Conservation (phyloP, 768 basidiomycete genomes). For the Tricholoma furcatifolium region DNA sequence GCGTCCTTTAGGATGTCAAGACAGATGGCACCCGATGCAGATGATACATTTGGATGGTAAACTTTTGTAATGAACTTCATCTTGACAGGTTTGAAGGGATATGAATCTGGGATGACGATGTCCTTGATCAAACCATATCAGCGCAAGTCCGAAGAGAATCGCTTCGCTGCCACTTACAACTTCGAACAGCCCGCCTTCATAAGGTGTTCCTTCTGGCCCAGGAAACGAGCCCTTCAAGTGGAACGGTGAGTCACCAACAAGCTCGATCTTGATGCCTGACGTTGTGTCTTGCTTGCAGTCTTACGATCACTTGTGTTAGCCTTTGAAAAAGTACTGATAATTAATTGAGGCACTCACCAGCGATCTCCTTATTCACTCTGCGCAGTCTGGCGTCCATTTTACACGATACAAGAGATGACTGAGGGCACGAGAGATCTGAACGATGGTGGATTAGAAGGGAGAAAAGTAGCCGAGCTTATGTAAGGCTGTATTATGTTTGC, state of each 20-base stretch:
- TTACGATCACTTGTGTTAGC: slow-evolving; percentile 23
- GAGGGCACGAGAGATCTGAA: slow-evolving; percentile 4
- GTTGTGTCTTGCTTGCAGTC: slow-evolving; percentile 96
- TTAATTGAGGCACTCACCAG: slow-evolving; percentile 46
- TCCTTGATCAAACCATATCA: slow-evolving; percentile 50
- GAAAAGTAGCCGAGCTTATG: slow-evolving; percentile 3
- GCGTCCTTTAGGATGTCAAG: slow-evolving; percentile 86
- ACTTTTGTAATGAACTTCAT: slow-evolving; percentile 99
- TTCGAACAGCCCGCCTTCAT: slow-evolving; percentile 88
- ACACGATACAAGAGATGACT: slow-evolving; percentile 4
- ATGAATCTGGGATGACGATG: slow-evolving; percentile 88
- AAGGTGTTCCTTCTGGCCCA: slow-evolving; percentile 91
- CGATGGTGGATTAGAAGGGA: neutral
- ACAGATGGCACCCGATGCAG: slow-evolving; percentile 93
- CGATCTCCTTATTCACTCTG: slow-evolving; percentile 92
- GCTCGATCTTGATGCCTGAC: slow-evolving; percentile 82
- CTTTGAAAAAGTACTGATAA: neutral
- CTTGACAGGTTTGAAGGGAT: slow-evolving; percentile 93
- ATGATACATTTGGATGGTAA: slow-evolving; percentile 95
- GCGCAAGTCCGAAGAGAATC: neutral
- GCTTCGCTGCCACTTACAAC: slow-evolving; percentile 58
- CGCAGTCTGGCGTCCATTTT: slow-evolving; percentile 85
- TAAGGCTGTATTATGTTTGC: neutral
- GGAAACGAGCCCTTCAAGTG: slow-evolving; percentile 91
- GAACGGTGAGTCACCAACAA: slow-evolving; percentile 86